Evolutionary conservation across 108 stramenopile genomes (phyloP), one percentile per base, ranked within the genome.

Genomic region (Aurantiochytrium sp.): DNA sequence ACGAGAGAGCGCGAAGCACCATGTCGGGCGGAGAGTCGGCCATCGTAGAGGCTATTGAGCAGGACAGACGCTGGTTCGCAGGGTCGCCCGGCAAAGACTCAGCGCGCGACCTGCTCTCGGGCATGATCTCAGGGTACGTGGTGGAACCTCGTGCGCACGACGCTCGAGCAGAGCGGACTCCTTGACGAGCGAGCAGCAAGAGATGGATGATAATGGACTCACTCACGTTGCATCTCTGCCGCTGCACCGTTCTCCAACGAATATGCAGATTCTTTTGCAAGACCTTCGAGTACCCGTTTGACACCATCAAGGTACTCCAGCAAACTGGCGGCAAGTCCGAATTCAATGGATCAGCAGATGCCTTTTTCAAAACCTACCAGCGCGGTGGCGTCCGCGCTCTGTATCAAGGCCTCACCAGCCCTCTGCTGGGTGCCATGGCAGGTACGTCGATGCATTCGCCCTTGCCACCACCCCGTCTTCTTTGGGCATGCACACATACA

Each of bases 221-320:
- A 35, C 35, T 35, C 35, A 35, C 35, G 1, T 35, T 35, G 35
- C 35, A 35, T 35, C 35, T 35, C 35, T 35, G 35, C 35, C 35
- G 35, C 35, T 35, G 35, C 35, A 35, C 35, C 35, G 35, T 35
- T 1, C 35, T 35, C 2, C 35, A n/a, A 59, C n/a, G 59, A 59
- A n/a, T n/a, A 59, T 10, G 42, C 64, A 69, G 64, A 4, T 69
- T 69, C 64, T 69, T 69, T 69, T 69, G 64, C 64, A 69, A 69
- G 64, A 69, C 42, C 42, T 69, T 69, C 42, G 76, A 83, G 51
- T 83, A 83, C 51, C 76, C 76, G 19, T 16, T 83, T 8, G 76
- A 83, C 51, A 83, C 76, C 51, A 47, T 83, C 51, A 83, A 83
- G 76, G 76, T 83, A 6, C 51, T 83, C 25, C 76, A 83, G 76